Base-by-base conservation (phyloP, 768 basidiomycete genomes). In the Leucosporidium scottii region DNA sequence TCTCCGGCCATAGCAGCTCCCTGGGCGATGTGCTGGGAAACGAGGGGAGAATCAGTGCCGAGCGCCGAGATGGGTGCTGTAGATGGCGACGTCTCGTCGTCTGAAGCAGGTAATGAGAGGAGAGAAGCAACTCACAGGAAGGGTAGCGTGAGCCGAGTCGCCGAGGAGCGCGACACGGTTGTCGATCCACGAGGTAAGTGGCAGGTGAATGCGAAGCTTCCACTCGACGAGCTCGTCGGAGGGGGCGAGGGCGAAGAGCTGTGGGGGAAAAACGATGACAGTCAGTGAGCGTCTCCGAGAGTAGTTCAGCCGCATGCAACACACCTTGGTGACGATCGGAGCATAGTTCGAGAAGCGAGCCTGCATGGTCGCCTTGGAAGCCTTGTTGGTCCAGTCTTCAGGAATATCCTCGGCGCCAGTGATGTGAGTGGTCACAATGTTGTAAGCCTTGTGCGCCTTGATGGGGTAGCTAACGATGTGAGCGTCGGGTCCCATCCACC, bases 401-500 rank as follows among this genome's bases (percentile, higher is more conserved):
- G 47, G 27, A 20, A 31, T 31, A 18, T 49, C 49, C 20, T 20
- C n/a, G 10, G 36, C 44, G 5, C 12, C 48, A 6, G 59, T 61
- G 47, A 49, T 28, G 48, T 61, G 59, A 12, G 59, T 61, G 5
- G 59, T 61, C 3, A 61, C 59, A 31, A 61, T 49, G 48, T 61
- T 61, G 59, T 30, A 61, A 0, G 27, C 30, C 48, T 61, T 27
- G 48, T 61, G 47, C 13, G 59, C 59, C 48, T 61, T 61, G 48
- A 61, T 61, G 20, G 59, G 59, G 17, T 61, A 61, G 8, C 53
- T 25, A 18, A 61, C 49, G 27, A 61, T 49, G 30, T 61, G 59
- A 1, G 59, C 59, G 30, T 61, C 91, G 21, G 93, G 83, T 12
- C 91, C 90, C 57, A 85, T 85, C 31, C 91, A 90, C 15, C 86